Base-by-base conservation (phyloP, 2,329 filamentous ascomycete species). In the Botryotinia globosa region DNA sequence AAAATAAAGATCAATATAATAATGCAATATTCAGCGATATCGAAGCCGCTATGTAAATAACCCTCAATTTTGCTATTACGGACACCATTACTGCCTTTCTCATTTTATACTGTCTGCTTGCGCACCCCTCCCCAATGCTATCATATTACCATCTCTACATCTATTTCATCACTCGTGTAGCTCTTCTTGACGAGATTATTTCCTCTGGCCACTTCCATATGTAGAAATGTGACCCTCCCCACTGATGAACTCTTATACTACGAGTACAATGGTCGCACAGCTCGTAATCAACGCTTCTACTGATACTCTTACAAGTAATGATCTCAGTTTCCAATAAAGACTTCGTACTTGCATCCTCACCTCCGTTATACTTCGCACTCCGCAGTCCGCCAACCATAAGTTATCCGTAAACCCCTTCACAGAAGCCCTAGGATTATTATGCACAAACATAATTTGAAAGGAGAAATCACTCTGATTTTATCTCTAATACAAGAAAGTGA, bases 331-430 rank as follows among this genome's bases (percentile, higher is more conserved):
- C 1, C 6, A 66, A 29, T 20, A 16, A 10, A 32, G 3, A 54
- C 7, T 20, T 48, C 2, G 32, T 56, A 6, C 1, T 22, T 32
- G 3, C 8, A 54, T 56, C 25, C 8, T 25, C 25, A 22, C 22
- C 39, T 7, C 12, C 7, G 4, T n/a, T 48, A n/a, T 22, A 4
- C 20, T 32, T 62, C 14, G n/a, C n/a, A 25, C 22, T 59, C 29
- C 34, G 0, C 1, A 1, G 20, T 3, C 32, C 10, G 10, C 6
- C 18, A 59, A 10, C 1, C n/a, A 37, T 34, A 2, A 59, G 0
- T 6, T 37, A 4, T 48, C 20, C 9, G 20, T 22, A 22, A 22
- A 45, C 7, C 7, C 16, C 20, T 22, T 22, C 2, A 45, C 44
- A 22, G 22, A 45, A 4, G 2, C 20, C 7, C 0, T 45, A 8